Conservation (phyloP, 192 early-diverging fungal genomes). For the Powellomyces hirtus region DNA sequence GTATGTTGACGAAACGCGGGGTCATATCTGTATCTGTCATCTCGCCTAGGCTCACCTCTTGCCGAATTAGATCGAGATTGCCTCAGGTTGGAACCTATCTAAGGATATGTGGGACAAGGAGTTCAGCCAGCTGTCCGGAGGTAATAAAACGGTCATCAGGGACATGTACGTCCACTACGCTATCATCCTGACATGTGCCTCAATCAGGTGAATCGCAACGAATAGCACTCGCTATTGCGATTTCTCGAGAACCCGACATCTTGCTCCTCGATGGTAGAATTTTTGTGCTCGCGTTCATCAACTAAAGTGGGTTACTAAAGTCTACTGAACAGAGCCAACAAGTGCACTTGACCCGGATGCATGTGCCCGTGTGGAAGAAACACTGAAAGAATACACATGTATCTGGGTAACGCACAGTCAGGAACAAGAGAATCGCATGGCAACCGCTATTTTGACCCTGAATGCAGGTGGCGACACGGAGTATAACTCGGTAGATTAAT, state of each 20-base stretch:
- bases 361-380: constrained; percentile 66
- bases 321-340: constrained; percentile 66
- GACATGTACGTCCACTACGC: no score
- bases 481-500: no score
- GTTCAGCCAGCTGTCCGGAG: constrained; percentile 79
- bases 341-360: constrained; percentile 77
- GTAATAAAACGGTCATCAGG: no score
- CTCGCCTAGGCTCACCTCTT: background rate
- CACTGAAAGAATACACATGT: constrained; percentile 62
- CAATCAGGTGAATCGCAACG: constrained; percentile 82
- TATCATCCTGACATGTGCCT: no score
- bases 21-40: background rate
- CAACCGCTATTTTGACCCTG: constrained; percentile 8
- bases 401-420: constrained; percentile 78
- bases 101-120: constrained; percentile 69
- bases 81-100: constrained; percentile 60
- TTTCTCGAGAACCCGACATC: constrained; percentile 71
- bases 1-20: background rate
- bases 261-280: constrained; percentile 73
- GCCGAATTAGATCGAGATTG: constrained; percentile 48
- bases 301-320: no score
- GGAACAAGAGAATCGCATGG: constrained; percentile 30
- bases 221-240: constrained; percentile 74
- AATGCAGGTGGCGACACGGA: background rate
- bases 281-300: background rate